Evolutionary conservation across 495 filamentous ascomycete species (phyloP).

Genomic region (Penicillium salamii): DNA sequence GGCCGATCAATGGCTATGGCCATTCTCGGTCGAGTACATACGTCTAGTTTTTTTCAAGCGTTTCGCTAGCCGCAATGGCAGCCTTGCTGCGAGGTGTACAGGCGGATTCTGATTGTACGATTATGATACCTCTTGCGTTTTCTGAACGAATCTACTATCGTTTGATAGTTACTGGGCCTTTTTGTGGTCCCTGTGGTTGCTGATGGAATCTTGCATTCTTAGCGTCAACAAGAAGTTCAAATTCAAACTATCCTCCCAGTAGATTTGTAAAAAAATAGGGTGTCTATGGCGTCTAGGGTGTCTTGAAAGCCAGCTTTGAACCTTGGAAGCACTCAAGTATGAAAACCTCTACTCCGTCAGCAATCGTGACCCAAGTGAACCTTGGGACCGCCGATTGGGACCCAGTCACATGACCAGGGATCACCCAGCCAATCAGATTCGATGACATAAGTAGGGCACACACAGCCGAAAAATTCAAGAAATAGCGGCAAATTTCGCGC

Average conservation of each 20-base stretch:
- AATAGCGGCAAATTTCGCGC: conserved; percentile 27
- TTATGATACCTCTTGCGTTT: conserved; percentile 49
- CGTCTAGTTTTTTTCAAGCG: conserved; percentile 35
- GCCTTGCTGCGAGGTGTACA: conserved; percentile 31
- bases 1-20: conserved; percentile 37
- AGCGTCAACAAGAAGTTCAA: not conserved
- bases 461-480: conserved; percentile 32
- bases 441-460: conserved; percentile 44
- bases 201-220: not conserved
- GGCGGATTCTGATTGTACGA: conserved; percentile 47
- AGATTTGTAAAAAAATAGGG: too few species aligned
- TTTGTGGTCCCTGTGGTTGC: not conserved
- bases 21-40: conserved; percentile 47
- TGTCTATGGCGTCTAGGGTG: too few species aligned
- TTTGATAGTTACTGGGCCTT: conserved; percentile 7
- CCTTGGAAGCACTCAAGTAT: too few species aligned
- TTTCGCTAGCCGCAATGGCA: conserved; percentile 26
- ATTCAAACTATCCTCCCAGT: not conserved
- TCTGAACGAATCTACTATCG: conserved; percentile 30
- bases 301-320: too few species aligned
- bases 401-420: conserved; percentile 9
- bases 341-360: too few species aligned
- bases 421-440: too few species aligned
- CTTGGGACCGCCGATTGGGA: too few species aligned
- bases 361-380: too few species aligned